phyloP scores from a whole-genome alignment of 2,329 filamentous ascomycete genomes.

The Sphaerulina vaccinii region DNA sequence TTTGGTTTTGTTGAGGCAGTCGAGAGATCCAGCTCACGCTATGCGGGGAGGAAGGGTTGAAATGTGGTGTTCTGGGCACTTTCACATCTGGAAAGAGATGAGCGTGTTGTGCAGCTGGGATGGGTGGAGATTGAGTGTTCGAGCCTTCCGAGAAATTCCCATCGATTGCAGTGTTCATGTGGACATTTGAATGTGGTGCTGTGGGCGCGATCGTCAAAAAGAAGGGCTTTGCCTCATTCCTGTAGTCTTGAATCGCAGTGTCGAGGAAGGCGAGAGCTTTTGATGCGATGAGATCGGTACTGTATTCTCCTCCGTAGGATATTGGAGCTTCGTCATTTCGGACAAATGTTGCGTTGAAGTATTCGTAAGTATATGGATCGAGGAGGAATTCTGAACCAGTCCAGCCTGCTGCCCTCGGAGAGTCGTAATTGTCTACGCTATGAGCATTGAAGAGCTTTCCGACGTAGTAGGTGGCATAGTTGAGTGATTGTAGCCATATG shows the following conservation, averaged over 20 bases:
- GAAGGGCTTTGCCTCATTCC: constrained; percentile 53
- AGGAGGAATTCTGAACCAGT: constrained; percentile 49
- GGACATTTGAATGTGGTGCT: constrained; percentile 62
- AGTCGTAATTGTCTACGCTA: constrained; percentile 59
- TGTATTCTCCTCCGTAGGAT: constrained; percentile 56
- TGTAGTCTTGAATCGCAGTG: constrained; percentile 52
- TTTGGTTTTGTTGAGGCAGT: constrained; percentile 47
- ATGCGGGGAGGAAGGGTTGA: constrained; percentile 58
- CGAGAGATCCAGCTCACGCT: constrained; percentile 49
- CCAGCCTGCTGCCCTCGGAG: constrained; percentile 59
- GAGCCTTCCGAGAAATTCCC: constrained; percentile 34
- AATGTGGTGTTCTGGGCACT: constrained; percentile 62
- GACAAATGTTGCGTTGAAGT: constrained; percentile 64
- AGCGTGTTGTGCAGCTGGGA: constrained; percentile 60
- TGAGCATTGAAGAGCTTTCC: constrained; percentile 73
- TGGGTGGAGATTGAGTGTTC: constrained; percentile 46
- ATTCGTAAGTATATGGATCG: constrained; percentile 67
- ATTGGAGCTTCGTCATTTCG: constrained; percentile 58
- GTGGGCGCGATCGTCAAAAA: constrained; percentile 66
- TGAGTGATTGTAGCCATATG: constrained; percentile 66
- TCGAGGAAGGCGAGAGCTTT: constrained; percentile 62
- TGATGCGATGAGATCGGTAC: constrained; percentile 58
- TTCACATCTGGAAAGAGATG: constrained; percentile 60
- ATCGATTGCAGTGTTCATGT: constrained; percentile 35
- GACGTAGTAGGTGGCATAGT: constrained; percentile 70